Percentiles rank a stretch among this genome's conserved stretches.
phyloP scores from a whole-genome alignment of 306 rosid genomes.

The Acacia crassicarpa region DNA sequence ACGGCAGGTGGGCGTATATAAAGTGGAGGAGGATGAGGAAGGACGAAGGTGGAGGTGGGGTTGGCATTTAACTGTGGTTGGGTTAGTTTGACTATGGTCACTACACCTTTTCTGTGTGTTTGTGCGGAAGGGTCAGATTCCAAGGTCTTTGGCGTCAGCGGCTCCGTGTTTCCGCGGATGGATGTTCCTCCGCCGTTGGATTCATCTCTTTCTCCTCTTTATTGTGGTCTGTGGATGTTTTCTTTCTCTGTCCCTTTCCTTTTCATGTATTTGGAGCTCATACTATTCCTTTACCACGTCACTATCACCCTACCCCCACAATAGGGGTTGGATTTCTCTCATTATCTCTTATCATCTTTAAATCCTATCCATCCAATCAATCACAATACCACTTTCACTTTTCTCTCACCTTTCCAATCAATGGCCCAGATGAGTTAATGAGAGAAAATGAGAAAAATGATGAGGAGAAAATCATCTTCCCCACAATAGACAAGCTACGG shows the following conservation, averaged over 20 bases:
- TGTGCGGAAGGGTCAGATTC: slow-evolving; percentile 64
- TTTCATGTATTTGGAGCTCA: slow-evolving; percentile 12
- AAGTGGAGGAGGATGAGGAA: not conserved
- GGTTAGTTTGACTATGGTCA: slow-evolving; percentile 34
- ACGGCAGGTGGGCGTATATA: slow-evolving; percentile 43
- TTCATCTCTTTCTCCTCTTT: slow-evolving; percentile 34
- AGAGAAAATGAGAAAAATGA: too few species aligned
- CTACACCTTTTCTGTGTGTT: slow-evolving; percentile 11
- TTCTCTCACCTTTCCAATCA: too few species aligned
- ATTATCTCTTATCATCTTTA: too few species aligned
- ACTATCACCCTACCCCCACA: too few species aligned
- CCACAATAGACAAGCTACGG: too few species aligned
- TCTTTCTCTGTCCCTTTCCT: slow-evolving; percentile 33
- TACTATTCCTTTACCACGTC: not conserved
- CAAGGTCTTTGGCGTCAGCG: slow-evolving; percentile 88
- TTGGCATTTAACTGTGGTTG: slow-evolving; percentile 44
- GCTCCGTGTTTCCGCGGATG: slow-evolving; percentile 99
- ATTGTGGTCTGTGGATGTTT: not conserved
- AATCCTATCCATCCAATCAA: too few species aligned
- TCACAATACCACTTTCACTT: too few species aligned
- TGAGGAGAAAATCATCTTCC: too few species aligned
- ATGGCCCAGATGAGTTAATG: too few species aligned
- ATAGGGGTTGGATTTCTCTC: too few species aligned
- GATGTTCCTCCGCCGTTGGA: slow-evolving; percentile 90
- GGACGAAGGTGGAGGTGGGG: not conserved